phyloP scores from a whole-genome alignment of 2,329 filamentous ascomycete species.

The Penicillium sp. region DNA sequence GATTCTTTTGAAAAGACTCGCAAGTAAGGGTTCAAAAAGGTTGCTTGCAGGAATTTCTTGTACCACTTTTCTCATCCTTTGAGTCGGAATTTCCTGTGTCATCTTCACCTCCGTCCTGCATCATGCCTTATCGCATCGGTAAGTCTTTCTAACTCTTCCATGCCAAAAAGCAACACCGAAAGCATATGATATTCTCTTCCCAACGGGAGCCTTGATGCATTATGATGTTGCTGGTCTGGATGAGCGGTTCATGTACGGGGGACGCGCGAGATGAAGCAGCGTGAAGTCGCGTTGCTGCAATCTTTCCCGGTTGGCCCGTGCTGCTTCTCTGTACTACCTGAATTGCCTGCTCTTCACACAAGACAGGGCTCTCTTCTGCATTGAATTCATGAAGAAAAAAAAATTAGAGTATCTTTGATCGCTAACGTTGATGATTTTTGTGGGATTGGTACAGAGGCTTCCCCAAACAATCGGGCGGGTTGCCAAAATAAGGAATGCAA shows the following conservation, averaged over 20 bases:
- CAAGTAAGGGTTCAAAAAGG: too few relatives aligned
- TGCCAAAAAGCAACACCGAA: not conserved
- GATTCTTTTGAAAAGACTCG: too few relatives aligned
- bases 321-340: not conserved
- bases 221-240: too few relatives aligned
- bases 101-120: not conserved
- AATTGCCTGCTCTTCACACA: too few relatives aligned
- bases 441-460: slow-evolving; percentile 53
- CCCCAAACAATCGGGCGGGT: slow-evolving; percentile 63
- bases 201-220: not conserved
- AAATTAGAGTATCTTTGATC: too few relatives aligned
- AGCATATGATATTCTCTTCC: not conserved
- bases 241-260: not conserved
- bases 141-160: slow-evolving; percentile 5
- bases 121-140: slow-evolving; percentile 24
- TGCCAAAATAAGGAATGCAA: slow-evolving; percentile 74
- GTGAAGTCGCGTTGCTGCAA: not conserved
- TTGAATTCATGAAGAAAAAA: too few relatives aligned
- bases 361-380: too few relatives aligned
- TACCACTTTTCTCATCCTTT: not conserved
- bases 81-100: not conserved
- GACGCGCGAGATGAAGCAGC: not conserved
- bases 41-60: not conserved
- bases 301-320: slow-evolving; percentile 4
- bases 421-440: slow-evolving; percentile 4